Evolutionary conservation across 305 asterid genomes (phyloP).

Genomic region (Fraxinus paxiana): DNA sequence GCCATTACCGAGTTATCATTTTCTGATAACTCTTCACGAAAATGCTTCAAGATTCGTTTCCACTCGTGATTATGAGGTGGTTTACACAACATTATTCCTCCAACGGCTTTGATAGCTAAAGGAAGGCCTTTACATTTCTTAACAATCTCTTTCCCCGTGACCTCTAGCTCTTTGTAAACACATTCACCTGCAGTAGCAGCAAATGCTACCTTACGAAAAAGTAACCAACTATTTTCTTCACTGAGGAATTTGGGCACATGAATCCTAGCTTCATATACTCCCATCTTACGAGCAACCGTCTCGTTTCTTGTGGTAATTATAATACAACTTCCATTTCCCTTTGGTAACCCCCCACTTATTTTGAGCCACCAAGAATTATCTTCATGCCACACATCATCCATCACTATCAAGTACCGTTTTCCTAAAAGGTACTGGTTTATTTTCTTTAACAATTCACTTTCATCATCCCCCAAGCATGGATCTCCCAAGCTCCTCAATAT

Average conservation of each 20-base stretch:
- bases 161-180: slow-evolving; percentile 22
- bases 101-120: slow-evolving; percentile 36
- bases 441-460: slow-evolving; percentile 30
- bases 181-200: slow-evolving; percentile 31
- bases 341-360: slow-evolving; percentile 26
- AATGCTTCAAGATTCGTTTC: slow-evolving; percentile 28
- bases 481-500: slow-evolving; percentile 37
- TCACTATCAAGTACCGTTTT: slow-evolving; percentile 30
- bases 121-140: slow-evolving; percentile 36
- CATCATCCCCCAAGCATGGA: slow-evolving; percentile 32
- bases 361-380: slow-evolving; percentile 32
- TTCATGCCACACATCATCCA: slow-evolving; percentile 37
- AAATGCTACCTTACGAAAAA: slow-evolving; percentile 34
- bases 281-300: slow-evolving; percentile 32
- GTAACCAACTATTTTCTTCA: slow-evolving; percentile 31
- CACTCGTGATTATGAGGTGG: slow-evolving; percentile 32
- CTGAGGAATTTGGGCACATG: slow-evolving; percentile 36
- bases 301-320: slow-evolving; percentile 37
- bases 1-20: slow-evolving; percentile 31
- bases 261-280: slow-evolving; percentile 29
- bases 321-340: slow-evolving; percentile 36
- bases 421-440: slow-evolving; percentile 33
- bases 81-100: slow-evolving; percentile 35
- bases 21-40: slow-evolving; percentile 32
- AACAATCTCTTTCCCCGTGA: slow-evolving; percentile 34